A percentile compares a stretch with the other conserved stretches of the same genome.
phyloP scores from a whole-genome alignment of 1,284 basidiomycete genomes.

The Phylloporus gajari region DNA sequence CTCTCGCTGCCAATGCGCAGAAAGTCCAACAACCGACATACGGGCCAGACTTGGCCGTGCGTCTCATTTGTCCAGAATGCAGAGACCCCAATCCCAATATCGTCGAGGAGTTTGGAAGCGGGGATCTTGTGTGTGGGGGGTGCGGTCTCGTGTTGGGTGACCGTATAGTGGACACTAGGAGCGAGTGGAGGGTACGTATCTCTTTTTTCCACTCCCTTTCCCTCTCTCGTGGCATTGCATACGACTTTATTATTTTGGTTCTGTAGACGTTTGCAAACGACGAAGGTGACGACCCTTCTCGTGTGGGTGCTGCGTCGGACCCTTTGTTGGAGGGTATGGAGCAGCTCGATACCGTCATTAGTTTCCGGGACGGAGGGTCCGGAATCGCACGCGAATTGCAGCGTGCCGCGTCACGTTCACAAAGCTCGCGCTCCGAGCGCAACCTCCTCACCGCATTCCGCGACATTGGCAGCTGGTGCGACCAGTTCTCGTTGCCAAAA shows the following conservation, averaged over 20 bases:
- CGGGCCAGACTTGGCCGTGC: slow-evolving; percentile 86
- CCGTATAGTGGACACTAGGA: slow-evolving; percentile 96
- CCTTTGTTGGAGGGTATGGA: slow-evolving; percentile 94
- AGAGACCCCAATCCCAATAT: slow-evolving; percentile 92
- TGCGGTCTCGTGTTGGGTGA: slow-evolving; percentile 97
- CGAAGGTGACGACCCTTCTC: slow-evolving; percentile 99
- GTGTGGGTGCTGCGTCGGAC: slow-evolving; percentile 97
- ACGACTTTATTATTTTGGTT: slow-evolving; percentile 31
- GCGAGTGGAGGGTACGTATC: slow-evolving; percentile 92
- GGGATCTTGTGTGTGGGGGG: slow-evolving; percentile 96
- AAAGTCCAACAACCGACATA: slow-evolving; percentile 66
- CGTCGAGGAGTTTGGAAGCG: slow-evolving; percentile 96
- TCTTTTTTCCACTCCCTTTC: slow-evolving; percentile 3
- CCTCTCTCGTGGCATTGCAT: slow-evolving; percentile 37
- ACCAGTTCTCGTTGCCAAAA: slow-evolving; percentile 94
- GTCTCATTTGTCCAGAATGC: slow-evolving; percentile 95
- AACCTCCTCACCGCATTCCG: slow-evolving; percentile 89
- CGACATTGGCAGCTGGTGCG: slow-evolving; percentile 93
- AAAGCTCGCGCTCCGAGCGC: slow-evolving; percentile 82
- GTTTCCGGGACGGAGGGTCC: slow-evolving; percentile 92
- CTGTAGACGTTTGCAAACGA: slow-evolving; percentile 97
- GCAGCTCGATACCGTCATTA: slow-evolving; percentile 93
- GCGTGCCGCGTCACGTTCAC: slow-evolving; percentile 85
- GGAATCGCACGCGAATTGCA: slow-evolving; percentile 93
- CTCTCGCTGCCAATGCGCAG: slow-evolving; percentile 66